These are phyloP conservation scores for Epichloe scottii DNA, from an alignment of 2,329 filamentous ascomycete species.

Conservation along the genomic window DNA sequence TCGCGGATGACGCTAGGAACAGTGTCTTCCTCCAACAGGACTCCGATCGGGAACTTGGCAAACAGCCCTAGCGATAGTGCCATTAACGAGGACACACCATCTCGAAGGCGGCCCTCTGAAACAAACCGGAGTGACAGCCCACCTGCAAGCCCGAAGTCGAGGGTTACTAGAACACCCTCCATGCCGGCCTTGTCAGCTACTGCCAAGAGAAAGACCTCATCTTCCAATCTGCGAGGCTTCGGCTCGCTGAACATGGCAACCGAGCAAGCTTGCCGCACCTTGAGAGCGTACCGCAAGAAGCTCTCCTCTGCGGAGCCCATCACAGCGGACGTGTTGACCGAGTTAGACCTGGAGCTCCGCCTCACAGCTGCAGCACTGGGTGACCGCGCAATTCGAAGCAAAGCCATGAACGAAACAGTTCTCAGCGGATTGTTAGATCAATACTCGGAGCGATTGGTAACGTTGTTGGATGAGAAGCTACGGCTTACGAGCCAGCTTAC, in stretches of 20 bases:
- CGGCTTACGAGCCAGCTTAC: constrained; percentile 29
- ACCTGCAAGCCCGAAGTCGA: constrained; percentile 36
- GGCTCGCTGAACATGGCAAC: constrained; percentile 49
- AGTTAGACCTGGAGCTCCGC: constrained; percentile 52
- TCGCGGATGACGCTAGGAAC: constrained; percentile 36
- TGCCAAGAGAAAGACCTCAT: constrained; percentile 37
- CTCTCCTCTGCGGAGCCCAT: constrained; percentile 44
- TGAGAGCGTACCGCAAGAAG: constrained; percentile 52
- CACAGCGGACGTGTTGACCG: constrained; percentile 43
- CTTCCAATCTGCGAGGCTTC: constrained; percentile 34
- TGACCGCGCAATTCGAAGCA: constrained; percentile 41
- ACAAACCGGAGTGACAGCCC: constrained; percentile 34
- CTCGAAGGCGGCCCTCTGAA: constrained; percentile 33
- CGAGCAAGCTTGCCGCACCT: constrained; percentile 49
- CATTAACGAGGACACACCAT: constrained; percentile 33
- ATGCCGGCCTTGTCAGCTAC: constrained; percentile 34
- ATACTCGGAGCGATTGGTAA: constrained; percentile 61
- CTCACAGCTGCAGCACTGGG: constrained; percentile 49
- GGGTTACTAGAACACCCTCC: constrained; percentile 38
- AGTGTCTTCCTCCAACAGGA: constrained; percentile 20
- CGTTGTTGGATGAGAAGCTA: constrained; percentile 60
- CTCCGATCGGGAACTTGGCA: constrained; percentile 27
- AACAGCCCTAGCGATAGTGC: constrained; percentile 27
- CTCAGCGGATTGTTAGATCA: constrained; percentile 57
- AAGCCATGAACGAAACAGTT: constrained; percentile 43